A percentile compares a stretch with the other conserved stretches of the same genome.
These are phyloP conservation scores for Calcarisporium arbuscula DNA, from an alignment of 2,329 filamentous ascomycete species.

Conservation along the genomic window DNA sequence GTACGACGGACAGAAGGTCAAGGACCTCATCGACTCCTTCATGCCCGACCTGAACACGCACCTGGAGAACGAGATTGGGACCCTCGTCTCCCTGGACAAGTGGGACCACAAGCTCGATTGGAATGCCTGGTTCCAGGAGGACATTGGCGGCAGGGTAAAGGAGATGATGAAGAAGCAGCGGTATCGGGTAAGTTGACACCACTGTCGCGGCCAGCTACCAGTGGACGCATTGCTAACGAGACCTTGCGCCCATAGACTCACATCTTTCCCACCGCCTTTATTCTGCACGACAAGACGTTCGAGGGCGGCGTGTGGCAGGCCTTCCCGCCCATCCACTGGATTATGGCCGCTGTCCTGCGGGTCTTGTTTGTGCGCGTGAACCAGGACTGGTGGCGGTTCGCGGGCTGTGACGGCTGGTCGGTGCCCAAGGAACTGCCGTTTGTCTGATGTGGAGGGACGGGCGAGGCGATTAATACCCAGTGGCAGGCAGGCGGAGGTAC, in stretches of 20 bases:
- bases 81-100: constrained; percentile 25
- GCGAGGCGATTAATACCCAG: too few species aligned
- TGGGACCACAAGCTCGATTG: constrained; percentile 29
- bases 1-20: constrained; percentile 25
- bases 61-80: constrained; percentile 31
- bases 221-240: background rate
- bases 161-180: constrained; percentile 11
- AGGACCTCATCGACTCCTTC: constrained; percentile 28
- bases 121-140: constrained; percentile 21
- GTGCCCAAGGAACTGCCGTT: constrained; percentile 28
- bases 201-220: background rate
- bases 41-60: constrained; percentile 27
- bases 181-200: constrained; percentile 9
- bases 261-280: constrained; percentile 15
- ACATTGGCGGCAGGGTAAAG: constrained; percentile 9
- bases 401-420: constrained; percentile 22
- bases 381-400: constrained; percentile 30
- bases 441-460: too few species aligned
- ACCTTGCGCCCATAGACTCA: constrained; percentile 10
- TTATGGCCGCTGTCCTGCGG: constrained; percentile 21
- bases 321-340: constrained; percentile 22
- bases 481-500: too few species aligned
- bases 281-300: constrained; percentile 21
- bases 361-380: constrained; percentile 26
- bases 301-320: constrained; percentile 18